Evolutionary conservation across 2,329 filamentous ascomycete genomes (phyloP), one percentile per base, ranked within the genome.

Genomic region (Ophiosphaerella herpotricha): DNA sequence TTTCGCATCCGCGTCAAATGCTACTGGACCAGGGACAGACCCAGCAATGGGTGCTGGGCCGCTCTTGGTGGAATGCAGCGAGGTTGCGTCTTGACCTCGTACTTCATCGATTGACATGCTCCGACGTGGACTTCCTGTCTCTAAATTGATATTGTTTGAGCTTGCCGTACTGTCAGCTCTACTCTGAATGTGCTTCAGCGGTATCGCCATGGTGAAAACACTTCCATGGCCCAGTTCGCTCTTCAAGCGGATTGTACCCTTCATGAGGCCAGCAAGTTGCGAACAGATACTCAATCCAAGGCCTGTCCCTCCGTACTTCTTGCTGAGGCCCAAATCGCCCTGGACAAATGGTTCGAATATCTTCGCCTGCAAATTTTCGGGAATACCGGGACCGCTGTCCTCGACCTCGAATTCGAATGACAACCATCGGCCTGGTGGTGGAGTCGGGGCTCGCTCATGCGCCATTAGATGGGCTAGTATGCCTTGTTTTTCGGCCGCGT

Each of bases 311-410:
- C 91, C 91, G 67, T 87, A 95, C 66, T 94, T 94, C 72, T 91
- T 95, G 76, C 89, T 95, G 13, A 97, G 76, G 1, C 91, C 89
- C 1, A 94, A 77, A 67, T 96, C 91, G n/a, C 89, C 92, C 72
- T 97, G 92, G 0, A 96, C 89, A 66, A 97, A 97, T 0, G 92
- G 92, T 70, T 96, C 92, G 68, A 97, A 97, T 8, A 97, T 90
- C 59, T 87, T 87, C 48, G 89, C 80, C 61, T 91, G 90, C 71
- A 95, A 83, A 56, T 87, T 77, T 6, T 86, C 82, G 0, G 90
- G 85, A 48, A 96, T 96, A 24, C 92, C 92, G 0, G 91, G 91
- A 0, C 92, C 92, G 0, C 87, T 93, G 60, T 97, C 92, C 67
- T 91, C 82, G 1, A 96, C 90, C 67, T 95, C 89, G 53, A 96